Conservation (phyloP, 1,284 basidiomycete genomes). For the Volvariella surrecta region DNA sequence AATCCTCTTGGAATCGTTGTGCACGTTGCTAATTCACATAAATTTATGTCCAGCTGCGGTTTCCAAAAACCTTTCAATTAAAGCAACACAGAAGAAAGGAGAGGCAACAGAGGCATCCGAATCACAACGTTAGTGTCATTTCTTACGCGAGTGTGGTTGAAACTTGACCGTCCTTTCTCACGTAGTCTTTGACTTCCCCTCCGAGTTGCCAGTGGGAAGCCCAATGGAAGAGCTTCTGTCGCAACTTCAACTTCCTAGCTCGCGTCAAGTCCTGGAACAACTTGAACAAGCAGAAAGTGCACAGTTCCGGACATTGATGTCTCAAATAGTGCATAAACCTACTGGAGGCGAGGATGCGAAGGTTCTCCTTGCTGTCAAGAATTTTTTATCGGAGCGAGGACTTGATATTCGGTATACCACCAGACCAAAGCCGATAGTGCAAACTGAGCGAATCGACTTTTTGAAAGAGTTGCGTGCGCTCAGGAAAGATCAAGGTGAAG, state of each 20-base stretch:
- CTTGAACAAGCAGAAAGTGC: constrained; percentile 7
- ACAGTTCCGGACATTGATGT: constrained; percentile 8
- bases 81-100: no score
- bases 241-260: constrained; percentile 8
- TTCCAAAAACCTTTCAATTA: no score
- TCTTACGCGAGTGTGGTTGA: no score
- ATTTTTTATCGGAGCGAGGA: constrained; percentile 10
- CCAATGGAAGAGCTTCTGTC: constrained; percentile 10
- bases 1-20: no score
- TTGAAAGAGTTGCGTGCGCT: neutral
- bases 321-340: neutral
- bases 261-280: constrained; percentile 4
- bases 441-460: neutral
- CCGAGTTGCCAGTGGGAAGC: constrained; percentile 2
- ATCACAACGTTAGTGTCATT: no score
- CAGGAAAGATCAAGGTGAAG: neutral
- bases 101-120: no score
- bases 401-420: constrained; percentile 5
- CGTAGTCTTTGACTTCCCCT: neutral
- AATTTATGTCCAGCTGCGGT: no score
- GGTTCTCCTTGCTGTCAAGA: constrained; percentile 6
- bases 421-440: neutral
- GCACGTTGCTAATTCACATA: no score
- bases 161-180: no score
- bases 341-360: constrained; percentile 9